A percentile compares a stretch with the other conserved stretches of the same genome.
These are phyloP conservation scores for Microbotryum lychnidis-dioicae DNA, from an alignment of 1,284 basidiomycete species.

Conservation along the genomic window DNA sequence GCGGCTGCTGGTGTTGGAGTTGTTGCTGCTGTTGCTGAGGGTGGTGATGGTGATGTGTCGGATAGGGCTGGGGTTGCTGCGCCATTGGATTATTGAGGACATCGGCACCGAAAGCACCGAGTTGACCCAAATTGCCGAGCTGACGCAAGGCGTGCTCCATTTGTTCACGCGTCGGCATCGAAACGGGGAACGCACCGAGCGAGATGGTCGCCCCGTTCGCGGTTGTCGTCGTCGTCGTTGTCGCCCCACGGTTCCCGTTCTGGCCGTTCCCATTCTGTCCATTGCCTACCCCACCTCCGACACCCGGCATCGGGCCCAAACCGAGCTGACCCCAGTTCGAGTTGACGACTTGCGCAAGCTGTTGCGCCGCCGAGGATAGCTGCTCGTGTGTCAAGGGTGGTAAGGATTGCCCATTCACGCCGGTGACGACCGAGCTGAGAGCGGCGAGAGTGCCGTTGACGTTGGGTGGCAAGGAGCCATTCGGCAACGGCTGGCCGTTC, in stretches of 20 bases:
- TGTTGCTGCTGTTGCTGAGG: slow-evolving; percentile 2
- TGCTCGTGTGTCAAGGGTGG: slow-evolving; percentile 37
- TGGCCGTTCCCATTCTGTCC: slow-evolving; percentile 5
- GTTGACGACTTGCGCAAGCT: slow-evolving; percentile 38
- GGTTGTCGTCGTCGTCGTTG: slow-evolving; percentile 9
- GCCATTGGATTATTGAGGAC: not conserved
- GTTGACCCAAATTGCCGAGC: slow-evolving; percentile 14
- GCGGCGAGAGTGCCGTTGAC: slow-evolving; percentile 34
- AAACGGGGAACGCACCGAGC: slow-evolving; percentile 34
- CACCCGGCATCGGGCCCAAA: slow-evolving; percentile 20
- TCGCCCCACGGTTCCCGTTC: slow-evolving; percentile 7
- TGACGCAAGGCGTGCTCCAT: slow-evolving; percentile 29
- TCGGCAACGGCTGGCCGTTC: slow-evolving; percentile 15
- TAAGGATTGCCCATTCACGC: slow-evolving; percentile 18
- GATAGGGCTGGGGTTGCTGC: not conserved
- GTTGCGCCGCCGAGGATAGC: slow-evolving; percentile 36
- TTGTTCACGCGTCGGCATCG: slow-evolving; percentile 31
- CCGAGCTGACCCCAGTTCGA: slow-evolving; percentile 35
- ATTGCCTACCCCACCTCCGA: not conserved
- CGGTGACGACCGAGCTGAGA: slow-evolving; percentile 7
- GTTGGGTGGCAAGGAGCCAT: slow-evolving; percentile 21
- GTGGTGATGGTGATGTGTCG: not conserved
- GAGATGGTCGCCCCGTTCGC: slow-evolving; percentile 32
- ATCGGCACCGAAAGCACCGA: slow-evolving; percentile 5
- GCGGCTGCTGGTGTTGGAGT: slow-evolving; percentile 6